Percentiles rank a stretch among this genome's conserved stretches.
phyloP scores from a whole-genome alignment of 495 filamentous ascomycete genomes.

The Trichoderma orchidacearum region DNA sequence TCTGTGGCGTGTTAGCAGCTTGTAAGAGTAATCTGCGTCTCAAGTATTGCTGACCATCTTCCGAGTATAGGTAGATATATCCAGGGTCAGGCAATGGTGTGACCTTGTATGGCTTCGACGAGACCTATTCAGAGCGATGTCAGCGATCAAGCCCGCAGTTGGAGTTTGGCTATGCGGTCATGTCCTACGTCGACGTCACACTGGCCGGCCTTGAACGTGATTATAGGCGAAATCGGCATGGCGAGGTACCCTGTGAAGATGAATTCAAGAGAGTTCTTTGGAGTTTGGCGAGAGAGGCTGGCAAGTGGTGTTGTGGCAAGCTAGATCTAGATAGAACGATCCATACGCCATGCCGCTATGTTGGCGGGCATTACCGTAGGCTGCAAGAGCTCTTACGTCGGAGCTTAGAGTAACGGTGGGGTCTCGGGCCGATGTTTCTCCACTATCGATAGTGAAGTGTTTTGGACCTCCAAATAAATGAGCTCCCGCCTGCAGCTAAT shows the following conservation, averaged over 20 bases:
- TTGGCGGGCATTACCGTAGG: constrained; percentile 12
- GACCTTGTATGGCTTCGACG: constrained; percentile 48
- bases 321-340: constrained; percentile 1
- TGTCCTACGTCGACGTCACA: constrained; percentile 72
- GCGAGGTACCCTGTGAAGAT: background rate
- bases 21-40: background rate
- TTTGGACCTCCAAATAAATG: constrained; percentile 38
- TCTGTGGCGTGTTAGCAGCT: constrained; percentile 29
- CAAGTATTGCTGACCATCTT: constrained; percentile 52
- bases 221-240: constrained; percentile 75
- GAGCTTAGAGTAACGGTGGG: background rate
- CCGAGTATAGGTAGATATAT: constrained; percentile 85
- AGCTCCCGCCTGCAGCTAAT: constrained; percentile 46
- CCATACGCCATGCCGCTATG: constrained; percentile 11
- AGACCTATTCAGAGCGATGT: constrained; percentile 28
- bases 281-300: background rate
- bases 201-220: constrained; percentile 93
- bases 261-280: background rate
- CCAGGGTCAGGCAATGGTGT: constrained; percentile 58
- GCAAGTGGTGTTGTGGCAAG: background rate
- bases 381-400: constrained; percentile 3
- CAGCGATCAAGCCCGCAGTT: constrained; percentile 10
- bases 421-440: constrained; percentile 8
- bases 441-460: constrained; percentile 6
- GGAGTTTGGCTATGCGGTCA: constrained; percentile 2